These are phyloP conservation scores for Mimosa pudica DNA, from an alignment of 306 rosid species.

Conservation along the genomic window DNA sequence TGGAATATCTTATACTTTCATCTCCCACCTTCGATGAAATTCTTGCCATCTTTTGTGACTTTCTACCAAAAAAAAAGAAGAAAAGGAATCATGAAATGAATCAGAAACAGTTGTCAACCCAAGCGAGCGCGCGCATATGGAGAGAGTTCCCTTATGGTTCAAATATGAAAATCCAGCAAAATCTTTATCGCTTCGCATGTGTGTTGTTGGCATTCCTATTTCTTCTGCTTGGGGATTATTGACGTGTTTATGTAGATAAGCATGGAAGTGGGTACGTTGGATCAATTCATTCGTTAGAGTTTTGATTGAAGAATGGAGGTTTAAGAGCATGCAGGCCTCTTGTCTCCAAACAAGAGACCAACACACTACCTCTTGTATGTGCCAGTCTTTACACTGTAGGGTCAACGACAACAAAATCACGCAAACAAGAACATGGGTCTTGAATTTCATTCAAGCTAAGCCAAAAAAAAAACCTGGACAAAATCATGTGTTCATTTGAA, in stretches of 20 bases:
- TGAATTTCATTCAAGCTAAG: too few relatives aligned
- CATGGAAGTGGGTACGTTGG: too few relatives aligned
- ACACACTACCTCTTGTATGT: neutral
- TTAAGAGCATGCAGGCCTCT: neutral
- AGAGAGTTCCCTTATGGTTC: neutral
- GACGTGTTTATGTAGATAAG: too few relatives aligned
- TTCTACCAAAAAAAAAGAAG: too few relatives aligned
- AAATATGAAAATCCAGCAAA: too few relatives aligned
- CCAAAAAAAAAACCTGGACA: too few relatives aligned
- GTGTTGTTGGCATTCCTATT: too few relatives aligned
- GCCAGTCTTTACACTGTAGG: neutral
- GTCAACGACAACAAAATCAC: neutral
- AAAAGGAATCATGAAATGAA: neutral
- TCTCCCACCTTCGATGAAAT: neutral
- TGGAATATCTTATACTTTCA: neutral
- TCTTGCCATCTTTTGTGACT: neutral
- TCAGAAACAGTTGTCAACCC: too few relatives aligned
- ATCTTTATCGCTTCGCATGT: too few relatives aligned
- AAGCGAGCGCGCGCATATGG: neutral
- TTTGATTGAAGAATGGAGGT: neutral
- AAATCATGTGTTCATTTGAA: too few relatives aligned
- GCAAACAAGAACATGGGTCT: too few relatives aligned
- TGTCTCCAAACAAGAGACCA: slow-evolving; percentile 3
- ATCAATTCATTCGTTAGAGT: neutral
- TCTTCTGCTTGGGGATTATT: too few relatives aligned